Conservation (phyloP, 1,284 basidiomycete genomes). For the Amylostereum chailletii region DNA sequence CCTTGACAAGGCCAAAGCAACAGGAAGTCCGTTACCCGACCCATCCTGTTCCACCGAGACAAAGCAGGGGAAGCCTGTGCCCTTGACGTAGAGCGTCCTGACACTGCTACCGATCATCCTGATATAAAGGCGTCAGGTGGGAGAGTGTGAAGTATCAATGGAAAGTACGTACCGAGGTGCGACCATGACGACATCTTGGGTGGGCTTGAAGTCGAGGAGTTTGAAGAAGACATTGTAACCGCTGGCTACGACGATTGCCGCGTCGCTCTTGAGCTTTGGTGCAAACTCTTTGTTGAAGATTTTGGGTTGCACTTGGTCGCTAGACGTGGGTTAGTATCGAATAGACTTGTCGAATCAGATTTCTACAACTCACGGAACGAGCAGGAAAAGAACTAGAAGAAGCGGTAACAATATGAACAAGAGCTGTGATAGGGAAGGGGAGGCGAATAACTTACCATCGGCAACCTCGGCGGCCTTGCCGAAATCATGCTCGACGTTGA, state of each 20-base stretch:
- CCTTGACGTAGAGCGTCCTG: constrained; percentile 50
- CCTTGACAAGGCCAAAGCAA: constrained; percentile 44
- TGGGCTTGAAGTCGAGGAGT: constrained; percentile 41
- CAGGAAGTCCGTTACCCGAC: constrained; percentile 35
- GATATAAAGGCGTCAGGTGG: not conserved
- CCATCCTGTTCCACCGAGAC: constrained; percentile 59
- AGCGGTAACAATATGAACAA: not conserved
- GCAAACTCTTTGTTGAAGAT: constrained; percentile 49
- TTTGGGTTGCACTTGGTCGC: constrained; percentile 51
- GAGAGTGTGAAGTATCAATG: not conserved
- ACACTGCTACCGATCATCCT: constrained; percentile 64
- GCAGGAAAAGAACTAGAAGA: constrained; percentile 43
- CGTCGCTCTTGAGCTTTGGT: constrained; percentile 39
- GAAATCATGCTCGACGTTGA: constrained; percentile 50
- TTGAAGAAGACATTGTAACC: constrained; percentile 62
- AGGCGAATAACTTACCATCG: constrained; percentile 30
- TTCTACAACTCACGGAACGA: constrained; percentile 30
- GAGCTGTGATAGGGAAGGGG: not conserved
- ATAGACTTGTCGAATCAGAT: not conserved
- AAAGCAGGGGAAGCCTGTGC: constrained; percentile 57
- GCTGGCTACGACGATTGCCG: constrained; percentile 49
- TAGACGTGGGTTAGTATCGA: not conserved
- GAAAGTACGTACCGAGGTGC: constrained; percentile 39
- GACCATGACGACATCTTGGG: constrained; percentile 60
- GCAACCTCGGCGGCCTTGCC: constrained; percentile 45